phyloP scores from a whole-genome alignment of 352 stramenopile species.

The Phytopythium montanum region DNA sequence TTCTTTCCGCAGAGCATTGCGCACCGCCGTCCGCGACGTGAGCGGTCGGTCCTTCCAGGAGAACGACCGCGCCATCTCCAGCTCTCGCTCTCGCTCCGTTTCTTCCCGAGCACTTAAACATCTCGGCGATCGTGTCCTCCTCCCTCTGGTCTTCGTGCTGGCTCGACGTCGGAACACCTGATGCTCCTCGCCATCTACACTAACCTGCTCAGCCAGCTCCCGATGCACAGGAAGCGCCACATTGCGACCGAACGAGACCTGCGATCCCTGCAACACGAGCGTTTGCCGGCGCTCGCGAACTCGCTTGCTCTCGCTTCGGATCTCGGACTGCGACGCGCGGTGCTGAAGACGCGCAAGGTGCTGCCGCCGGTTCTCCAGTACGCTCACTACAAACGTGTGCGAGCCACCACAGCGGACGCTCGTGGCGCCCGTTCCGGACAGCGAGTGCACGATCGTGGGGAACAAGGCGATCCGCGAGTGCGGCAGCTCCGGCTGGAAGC shows the following conservation, averaged over 20 bases:
- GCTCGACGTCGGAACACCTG: neutral
- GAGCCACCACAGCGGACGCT: conserved; percentile 49
- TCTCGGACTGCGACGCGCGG: conserved; percentile 24
- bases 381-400: conserved; percentile 65
- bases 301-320: conserved; percentile 21
- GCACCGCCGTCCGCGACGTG: conserved; percentile 42
- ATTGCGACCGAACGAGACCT: neutral
- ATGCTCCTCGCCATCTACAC: neutral
- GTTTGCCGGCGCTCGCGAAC: conserved; percentile 11
- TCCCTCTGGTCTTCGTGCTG: neutral
- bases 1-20: conserved; percentile 48
- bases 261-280: conserved; percentile 10
- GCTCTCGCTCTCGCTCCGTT: neutral
- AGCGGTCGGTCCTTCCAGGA: conserved; percentile 49
- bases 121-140: neutral
- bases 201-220: neutral
- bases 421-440: conserved; percentile 56
- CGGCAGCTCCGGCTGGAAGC: conserved; percentile 5
- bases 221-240: neutral
- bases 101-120: neutral
- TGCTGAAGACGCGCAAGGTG: conserved; percentile 43
- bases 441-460: conserved; percentile 37
- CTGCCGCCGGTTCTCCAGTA: conserved; percentile 46
- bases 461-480: conserved; percentile 34
- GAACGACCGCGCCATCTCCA: conserved; percentile 10